phyloP scores from a whole-genome alignment of 208 protist species.

The Trypanosoma vivax region DNA sequence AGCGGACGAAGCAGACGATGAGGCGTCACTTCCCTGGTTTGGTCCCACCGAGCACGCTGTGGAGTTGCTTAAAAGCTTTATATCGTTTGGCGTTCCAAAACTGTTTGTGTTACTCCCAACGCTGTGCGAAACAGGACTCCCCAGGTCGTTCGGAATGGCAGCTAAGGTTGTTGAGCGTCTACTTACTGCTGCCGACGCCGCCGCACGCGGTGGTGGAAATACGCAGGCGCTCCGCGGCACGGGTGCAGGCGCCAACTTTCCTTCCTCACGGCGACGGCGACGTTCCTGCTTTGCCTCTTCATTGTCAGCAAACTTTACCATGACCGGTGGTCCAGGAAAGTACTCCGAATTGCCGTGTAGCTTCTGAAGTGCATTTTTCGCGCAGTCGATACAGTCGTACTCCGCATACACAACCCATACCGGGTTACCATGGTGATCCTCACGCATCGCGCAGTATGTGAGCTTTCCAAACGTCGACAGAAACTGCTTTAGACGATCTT shows the following conservation, averaged over 20 bases:
- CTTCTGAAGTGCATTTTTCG: constrained; percentile 47
- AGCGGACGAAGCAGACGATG: neutral
- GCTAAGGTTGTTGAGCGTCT: too few species aligned
- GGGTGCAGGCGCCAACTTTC: constrained; percentile 1
- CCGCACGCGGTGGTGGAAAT: constrained; percentile 3
- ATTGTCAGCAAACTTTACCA: constrained; percentile 83
- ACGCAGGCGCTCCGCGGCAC: neutral
- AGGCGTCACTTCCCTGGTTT: neutral
- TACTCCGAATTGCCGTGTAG: constrained; percentile 66
- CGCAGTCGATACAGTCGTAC: constrained; percentile 58
- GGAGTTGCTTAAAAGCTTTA: neutral
- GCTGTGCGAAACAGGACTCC: neutral
- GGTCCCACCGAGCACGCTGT: neutral
- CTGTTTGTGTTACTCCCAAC: neutral
- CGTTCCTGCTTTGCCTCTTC: constrained; percentile 76
- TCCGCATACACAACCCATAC: constrained; percentile 86
- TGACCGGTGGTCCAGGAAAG: constrained; percentile 47
- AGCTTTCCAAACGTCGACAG: constrained; percentile 58
- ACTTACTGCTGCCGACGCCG: neutral
- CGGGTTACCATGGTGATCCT: constrained; percentile 69
- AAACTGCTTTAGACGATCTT: constrained; percentile 62
- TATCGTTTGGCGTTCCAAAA: neutral
- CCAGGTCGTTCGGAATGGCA: too few species aligned
- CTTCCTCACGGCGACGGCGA: constrained; percentile 53
- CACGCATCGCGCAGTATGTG: constrained; percentile 83